Percentiles rank a stretch among this genome's conserved stretches.
Evolutionary conservation across 495 filamentous ascomycete species (phyloP).

Genomic region (Neurospora sp.): DNA sequence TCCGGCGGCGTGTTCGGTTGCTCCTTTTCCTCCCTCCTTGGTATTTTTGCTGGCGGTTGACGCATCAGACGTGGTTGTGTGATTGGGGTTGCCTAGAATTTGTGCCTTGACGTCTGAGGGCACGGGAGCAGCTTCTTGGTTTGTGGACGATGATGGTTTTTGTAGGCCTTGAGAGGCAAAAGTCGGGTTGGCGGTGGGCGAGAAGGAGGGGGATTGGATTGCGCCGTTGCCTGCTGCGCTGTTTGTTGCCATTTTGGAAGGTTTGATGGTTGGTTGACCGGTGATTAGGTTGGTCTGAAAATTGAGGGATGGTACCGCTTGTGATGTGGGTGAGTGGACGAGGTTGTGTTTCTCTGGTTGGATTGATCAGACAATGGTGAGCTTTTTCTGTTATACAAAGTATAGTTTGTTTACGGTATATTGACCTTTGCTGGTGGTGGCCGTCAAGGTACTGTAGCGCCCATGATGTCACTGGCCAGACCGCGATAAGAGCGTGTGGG

Average conservation of each 20-base stretch:
- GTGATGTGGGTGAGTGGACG: neutral
- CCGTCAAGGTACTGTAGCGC: neutral
- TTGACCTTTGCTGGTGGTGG: neutral
- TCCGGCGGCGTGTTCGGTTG: neutral
- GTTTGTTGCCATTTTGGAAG: constrained; percentile 21
- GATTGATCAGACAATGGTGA: neutral
- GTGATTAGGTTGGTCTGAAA: neutral
- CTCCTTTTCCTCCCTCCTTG: neutral
- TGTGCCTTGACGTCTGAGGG: constrained; percentile 9
- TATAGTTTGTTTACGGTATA: no score
- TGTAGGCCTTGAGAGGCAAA: constrained; percentile 12
- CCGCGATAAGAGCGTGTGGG: neutral
- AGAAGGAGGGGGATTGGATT: neutral
- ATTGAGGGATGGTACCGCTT: neutral
- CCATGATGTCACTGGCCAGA: constrained; percentile 2
- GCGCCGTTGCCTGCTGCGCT: constrained; percentile 11
- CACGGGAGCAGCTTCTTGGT: constrained; percentile 1
- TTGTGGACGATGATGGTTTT: neutral
- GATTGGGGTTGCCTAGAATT: neutral
- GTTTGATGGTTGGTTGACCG: neutral
- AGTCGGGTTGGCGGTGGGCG: constrained; percentile 13
- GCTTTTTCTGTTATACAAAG: no score
- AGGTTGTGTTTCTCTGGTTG: neutral
- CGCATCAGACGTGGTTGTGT: neutral
- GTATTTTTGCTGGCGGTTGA: neutral